Percentiles rank a stretch among this genome's conserved stretches.
These are phyloP conservation scores for Dioscorea zingiberensis DNA, from an alignment of 106 monocot species.

Conservation along the genomic window DNA sequence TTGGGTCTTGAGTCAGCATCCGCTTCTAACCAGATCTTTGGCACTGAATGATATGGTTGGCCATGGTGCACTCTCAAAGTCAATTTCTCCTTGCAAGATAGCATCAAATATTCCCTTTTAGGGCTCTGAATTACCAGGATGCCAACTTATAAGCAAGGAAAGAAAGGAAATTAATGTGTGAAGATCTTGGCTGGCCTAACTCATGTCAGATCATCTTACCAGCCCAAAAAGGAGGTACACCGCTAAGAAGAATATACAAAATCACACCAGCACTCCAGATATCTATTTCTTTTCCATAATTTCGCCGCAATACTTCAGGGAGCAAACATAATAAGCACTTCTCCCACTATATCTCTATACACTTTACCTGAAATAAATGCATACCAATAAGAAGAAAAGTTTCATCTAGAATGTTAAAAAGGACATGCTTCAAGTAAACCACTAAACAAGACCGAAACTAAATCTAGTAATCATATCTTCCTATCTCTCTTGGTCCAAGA, in stretches of 20 bases:
- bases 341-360: constrained; percentile 55
- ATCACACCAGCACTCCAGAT: constrained; percentile 62
- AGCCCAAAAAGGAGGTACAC: constrained; percentile 63
- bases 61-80: constrained; percentile 66
- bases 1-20: constrained; percentile 69
- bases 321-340: constrained; percentile 64
- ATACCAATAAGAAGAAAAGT: no score
- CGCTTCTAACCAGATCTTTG: constrained; percentile 56
- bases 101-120: constrained; percentile 87
- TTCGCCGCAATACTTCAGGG: constrained; percentile 46
- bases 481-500: no score
- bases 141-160: background rate
- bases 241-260: constrained; percentile 59
- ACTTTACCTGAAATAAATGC: constrained; percentile 33
- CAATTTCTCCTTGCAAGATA: constrained; percentile 53
- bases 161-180: background rate
- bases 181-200: no score
- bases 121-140: constrained; percentile 36
- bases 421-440: no score
- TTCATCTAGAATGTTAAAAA: no score
- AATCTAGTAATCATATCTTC: no score
- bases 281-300: constrained; percentile 55
- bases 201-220: constrained; percentile 16
- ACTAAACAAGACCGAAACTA: no score
- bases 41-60: constrained; percentile 71